Evolutionary conservation across 2,329 filamentous ascomycete genomes (phyloP).

Genomic region (Cytospora leucostoma): DNA sequence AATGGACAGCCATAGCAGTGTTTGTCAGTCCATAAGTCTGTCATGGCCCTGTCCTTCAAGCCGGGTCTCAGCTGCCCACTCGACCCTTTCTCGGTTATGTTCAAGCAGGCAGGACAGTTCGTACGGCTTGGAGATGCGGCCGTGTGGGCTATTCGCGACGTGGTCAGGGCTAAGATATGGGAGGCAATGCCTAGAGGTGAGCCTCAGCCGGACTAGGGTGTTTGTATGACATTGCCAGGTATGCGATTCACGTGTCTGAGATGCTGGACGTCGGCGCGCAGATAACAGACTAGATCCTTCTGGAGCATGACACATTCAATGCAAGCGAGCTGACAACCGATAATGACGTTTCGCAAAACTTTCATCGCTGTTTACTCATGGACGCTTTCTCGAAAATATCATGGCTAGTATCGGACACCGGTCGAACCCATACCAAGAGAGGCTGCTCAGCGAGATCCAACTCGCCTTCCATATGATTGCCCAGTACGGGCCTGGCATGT

Average conservation of each 20-base stretch:
- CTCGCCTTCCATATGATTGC: conserved; percentile 50
- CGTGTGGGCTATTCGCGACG: conserved; percentile 44
- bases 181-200: background rate
- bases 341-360: background rate
- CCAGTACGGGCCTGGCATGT: conserved; percentile 42
- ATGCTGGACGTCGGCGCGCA: conserved; percentile 41
- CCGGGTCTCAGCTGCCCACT: background rate
- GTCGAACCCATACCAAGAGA: conserved; percentile 42
- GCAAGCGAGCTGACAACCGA: background rate
- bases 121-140: conserved; percentile 37
- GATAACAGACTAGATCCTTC: conserved; percentile 38
- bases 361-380: conserved; percentile 37
- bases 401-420: conserved; percentile 40
- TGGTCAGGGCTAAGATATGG: conserved; percentile 39
- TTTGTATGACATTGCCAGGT: conserved; percentile 46
- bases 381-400: conserved; percentile 38
- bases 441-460: conserved; percentile 58
- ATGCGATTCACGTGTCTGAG: conserved; percentile 48
- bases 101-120: conserved; percentile 36
- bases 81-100: conserved; percentile 42
- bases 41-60: background rate
- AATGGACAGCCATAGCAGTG: background rate
- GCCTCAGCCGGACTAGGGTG: conserved; percentile 37
- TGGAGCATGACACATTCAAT: conserved; percentile 24
- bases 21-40: background rate